Base-by-base conservation (phyloP, 2,329 filamentous ascomycete genomes). In the Colletotrichum tamarilloi region DNA sequence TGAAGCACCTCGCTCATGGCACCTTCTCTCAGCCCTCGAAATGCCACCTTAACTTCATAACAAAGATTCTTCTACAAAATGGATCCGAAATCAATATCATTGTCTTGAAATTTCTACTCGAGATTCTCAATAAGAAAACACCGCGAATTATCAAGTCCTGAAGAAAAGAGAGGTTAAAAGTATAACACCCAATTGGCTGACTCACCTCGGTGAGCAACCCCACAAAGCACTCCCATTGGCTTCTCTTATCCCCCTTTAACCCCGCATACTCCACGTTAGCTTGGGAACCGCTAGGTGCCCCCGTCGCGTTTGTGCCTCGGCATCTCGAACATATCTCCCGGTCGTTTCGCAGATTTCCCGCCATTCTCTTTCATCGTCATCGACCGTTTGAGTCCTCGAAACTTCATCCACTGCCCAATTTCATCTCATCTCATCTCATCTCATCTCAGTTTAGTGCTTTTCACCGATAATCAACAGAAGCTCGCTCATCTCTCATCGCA, bases 181-280 rank as follows among this genome's bases (percentile, higher is more conserved):
- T 73, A 62, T 73, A 66, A 71, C 62, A 73, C 71, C 62, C 57
- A 30, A 73, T 73, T 73, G 71, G 71, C 56, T 16, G 24, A 5
- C 62, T 38, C 62, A 26, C 57, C 30, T n/a, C 3, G 56, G 53
- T 59, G 52, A 58, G 28, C 6, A 12, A 32, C 12, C 60, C 59
- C 59, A 46, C 12, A 24, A 19, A 52, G 24, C 26, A 19, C 28
- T 32, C 19, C 16, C 14, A 68, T 59, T 42, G 69, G 52, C 19
- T 35, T 24, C 5, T 1, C 42, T 24, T 24, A 12, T 22, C 8
- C 46, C 56, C 52, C 30, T 16, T 42, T n/a, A 46, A 57, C 38
- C 59, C 52, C 53, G 38, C 52, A 46, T 12, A 19, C 26, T 62
- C 28, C 30, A 8, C 28, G 19, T 35, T 42, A 57, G 49, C 63